Evolutionary conservation across 1,284 basidiomycete species (phyloP), one percentile per base, ranked within the genome.

Genomic region (Pseudozyma sp.): DNA sequence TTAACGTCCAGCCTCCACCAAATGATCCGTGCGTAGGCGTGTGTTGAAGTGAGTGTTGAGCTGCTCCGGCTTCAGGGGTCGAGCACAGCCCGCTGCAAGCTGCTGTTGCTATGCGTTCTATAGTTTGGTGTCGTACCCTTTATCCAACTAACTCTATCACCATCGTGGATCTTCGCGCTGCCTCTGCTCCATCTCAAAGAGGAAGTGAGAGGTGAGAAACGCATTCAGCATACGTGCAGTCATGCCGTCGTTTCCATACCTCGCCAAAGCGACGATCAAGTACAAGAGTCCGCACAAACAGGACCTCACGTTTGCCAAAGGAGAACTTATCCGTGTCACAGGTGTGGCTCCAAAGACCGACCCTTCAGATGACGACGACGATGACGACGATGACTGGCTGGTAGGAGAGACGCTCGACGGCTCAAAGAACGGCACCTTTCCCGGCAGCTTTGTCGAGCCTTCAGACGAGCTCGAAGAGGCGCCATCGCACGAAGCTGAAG

Each of bases 351-450:
- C 77, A 31, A 78, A 74, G 54, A 59, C 60, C 13, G 64, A 69
- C 7, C 55, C 65, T 5, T 49, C 68, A 4, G 77, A 77, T 9
- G 71, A 75, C 13, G 77, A 80, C 6, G 81, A 82, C 17, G 85
- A 85, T 30, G 84, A 85, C 30, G 82, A 84, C 5, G 84, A 83
- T 14, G 80, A 81, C 43, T 85, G 85, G 85, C 73, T 84, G 30
- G 60, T 82, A n/a, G 85, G 85, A 31, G 78, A 78, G 59, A 73
- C 69, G 40, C 56, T 75, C 3, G 82, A 80, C 34, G 80, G 81
- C 5, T 60, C 51, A 6, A 60, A 71, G 9, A 75, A 78, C 40
- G 85, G 85, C 14, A 80, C 80, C 11, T 85, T 85, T 54, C 85
- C 85, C 0, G 81, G 72, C 8, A 57, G 75, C 29, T 81, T 84